Evolutionary conservation across 2,329 filamentous ascomycete genomes (phyloP), one percentile per base, ranked within the genome.

Genomic region (Clonostachys sp.): DNA sequence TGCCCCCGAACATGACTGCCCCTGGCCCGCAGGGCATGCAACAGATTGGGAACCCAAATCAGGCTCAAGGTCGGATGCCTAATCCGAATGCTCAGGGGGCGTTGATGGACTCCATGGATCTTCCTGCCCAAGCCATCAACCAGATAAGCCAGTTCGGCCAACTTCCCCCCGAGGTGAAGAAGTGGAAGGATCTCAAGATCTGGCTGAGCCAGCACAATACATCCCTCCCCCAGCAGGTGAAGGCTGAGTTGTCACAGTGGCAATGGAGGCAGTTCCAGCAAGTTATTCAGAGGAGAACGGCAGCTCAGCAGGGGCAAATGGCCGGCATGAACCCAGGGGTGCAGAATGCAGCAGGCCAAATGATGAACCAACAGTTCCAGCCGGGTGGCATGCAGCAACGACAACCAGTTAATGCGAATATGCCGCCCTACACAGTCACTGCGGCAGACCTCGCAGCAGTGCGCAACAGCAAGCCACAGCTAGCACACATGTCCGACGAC

Each of bases 81-180:
- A 61, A 55, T 42, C 56, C 57, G 5, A 70, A 71, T 24, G 59
- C 68, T 7, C 62, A 68, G 44, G 24, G 24, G 24, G 50, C 53
- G 2, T 58, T 71, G 49, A 76, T 78, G 70, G 74, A 78, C 49
- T 63, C 54, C 10, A 70, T 78, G 70, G 74, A 78, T 12, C 50
- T 79, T 1, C 73, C 73, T 1, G 53, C 57, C 3, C 57, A 62
- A 13, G 53, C 74, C 6, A 50, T 47, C 7, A 17, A 45, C 16
- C 45, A 36, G n/a, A 20, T 68, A 9, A 49, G 17, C 13, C 55
- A 62, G 13, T 56, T 65, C 5, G 55, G 45, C 12, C 58, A 57
- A 17, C 48, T 74, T 4, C 71, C 72, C 2, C 55, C 61, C 0
- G 71, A 76, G 1, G 55, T 74, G 6, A 75, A 74, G 57, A 78